Conservation (phyloP, 805 yeast species). For the Yueomyces sp. region DNA sequence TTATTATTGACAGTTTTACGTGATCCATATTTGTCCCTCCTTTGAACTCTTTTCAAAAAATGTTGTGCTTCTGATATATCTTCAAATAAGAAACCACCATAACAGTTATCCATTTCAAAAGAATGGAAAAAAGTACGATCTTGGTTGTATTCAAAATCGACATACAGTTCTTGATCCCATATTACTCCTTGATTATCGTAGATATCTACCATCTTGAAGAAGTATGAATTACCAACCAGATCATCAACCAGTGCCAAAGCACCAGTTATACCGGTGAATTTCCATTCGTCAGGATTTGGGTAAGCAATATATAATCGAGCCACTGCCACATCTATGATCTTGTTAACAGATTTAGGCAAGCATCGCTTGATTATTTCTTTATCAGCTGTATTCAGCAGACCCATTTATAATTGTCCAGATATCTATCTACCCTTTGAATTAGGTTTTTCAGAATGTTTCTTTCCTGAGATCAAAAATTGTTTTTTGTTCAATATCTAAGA, state of each 20-base stretch:
- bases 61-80: conserved; percentile 81
- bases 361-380: conserved; percentile 84
- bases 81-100: conserved; percentile 76
- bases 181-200: conserved; percentile 71
- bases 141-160: conserved; percentile 79
- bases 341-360: conserved; percentile 77
- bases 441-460: no score
- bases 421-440: no score
- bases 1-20: conserved; percentile 77
- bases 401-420: conserved; percentile 14
- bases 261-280: conserved; percentile 78
- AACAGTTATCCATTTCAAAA: conserved; percentile 85
- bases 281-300: conserved; percentile 75
- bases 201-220: conserved; percentile 79
- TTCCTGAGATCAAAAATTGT: no score
- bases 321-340: conserved; percentile 79
- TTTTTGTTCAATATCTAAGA: no score
- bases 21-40: conserved; percentile 71
- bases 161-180: conserved; percentile 95
- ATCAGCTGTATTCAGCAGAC: conserved; percentile 40
- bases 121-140: conserved; percentile 92
- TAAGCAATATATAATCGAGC: conserved; percentile 83
- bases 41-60: conserved; percentile 63
- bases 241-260: conserved; percentile 84
- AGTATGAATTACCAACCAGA: conserved; percentile 85